These are phyloP conservation scores for Verruconis gallopava DNA, from an alignment of 2,329 filamentous ascomycete species.

Conservation along the genomic window DNA sequence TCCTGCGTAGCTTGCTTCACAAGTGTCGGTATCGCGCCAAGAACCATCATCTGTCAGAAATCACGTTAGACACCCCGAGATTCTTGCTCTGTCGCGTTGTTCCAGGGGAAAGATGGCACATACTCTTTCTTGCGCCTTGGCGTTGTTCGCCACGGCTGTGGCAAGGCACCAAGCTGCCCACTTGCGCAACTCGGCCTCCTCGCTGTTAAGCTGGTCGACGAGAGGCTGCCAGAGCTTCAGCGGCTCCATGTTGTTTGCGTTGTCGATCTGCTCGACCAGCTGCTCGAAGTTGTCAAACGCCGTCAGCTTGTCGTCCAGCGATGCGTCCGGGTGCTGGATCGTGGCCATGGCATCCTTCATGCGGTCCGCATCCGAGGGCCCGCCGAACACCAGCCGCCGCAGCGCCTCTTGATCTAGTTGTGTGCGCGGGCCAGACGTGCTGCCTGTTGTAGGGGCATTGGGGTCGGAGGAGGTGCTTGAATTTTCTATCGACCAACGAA, in stretches of 20 bases:
- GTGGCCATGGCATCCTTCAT: conserved; percentile 78
- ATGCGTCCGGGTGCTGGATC: conserved; percentile 50
- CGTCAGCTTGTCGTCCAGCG: conserved; percentile 61
- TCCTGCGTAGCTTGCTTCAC: conserved; percentile 51
- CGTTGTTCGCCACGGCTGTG: conserved; percentile 94
- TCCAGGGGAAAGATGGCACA: conserved; percentile 13
- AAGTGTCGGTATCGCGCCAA: conserved; percentile 58
- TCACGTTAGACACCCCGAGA: no score
- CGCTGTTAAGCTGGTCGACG: conserved; percentile 52
- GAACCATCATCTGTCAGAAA: conserved; percentile 35
- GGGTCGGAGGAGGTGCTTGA: conserved; percentile 30
- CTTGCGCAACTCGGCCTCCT: conserved; percentile 58
- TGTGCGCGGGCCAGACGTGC: conserved; percentile 17
- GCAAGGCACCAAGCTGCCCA: conserved; percentile 93
- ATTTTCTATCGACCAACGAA: conserved; percentile 66
- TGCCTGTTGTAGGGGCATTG: conserved; percentile 15
- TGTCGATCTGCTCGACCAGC: conserved; percentile 83
- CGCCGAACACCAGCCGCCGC: conserved; percentile 67
- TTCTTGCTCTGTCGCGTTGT: conserved; percentile 9
- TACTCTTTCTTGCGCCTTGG: conserved; percentile 64
- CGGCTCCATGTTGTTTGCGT: conserved; percentile 82
- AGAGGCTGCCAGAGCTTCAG: conserved; percentile 74
- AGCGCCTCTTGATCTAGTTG: conserved; percentile 8
- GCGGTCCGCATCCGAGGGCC: conserved; percentile 77
- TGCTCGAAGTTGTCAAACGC: conserved; percentile 95